Base-by-base conservation (phyloP, 2,329 filamentous ascomycete genomes). In the Claviceps monticola region DNA sequence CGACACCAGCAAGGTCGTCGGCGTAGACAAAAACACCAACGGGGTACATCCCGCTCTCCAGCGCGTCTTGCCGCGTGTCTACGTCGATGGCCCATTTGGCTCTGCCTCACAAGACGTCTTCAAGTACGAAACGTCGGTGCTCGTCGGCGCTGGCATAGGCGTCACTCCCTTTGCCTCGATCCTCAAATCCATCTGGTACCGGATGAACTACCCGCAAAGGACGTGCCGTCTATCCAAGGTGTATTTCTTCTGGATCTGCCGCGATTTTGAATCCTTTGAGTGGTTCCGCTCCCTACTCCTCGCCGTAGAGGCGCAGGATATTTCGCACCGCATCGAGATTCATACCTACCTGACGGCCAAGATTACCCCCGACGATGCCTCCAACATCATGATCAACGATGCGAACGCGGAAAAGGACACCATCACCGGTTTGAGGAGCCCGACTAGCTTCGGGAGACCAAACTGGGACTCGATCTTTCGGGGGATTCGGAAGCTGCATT, bases 391-490 rank as follows among this genome's bases (percentile, higher is more conserved):
- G 86, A 89, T 91, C 74, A 90, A 91, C 71, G 86, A 90, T 60
- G 86, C 83, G 64, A 87, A 89, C 62, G 84, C 84, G 58, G 85
- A 91, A 64, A 85, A 84, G 67, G 86, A 93, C 65, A 82, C 86
- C 60, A 90, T 93, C 64, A 93, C 87, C 0, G 87, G 88, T 51
- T 76, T 93, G 34, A 78, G 86, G 48, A 84, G 86, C 51, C 86
- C 86, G 19, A 93, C 87, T 44, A 93, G 89, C 71, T 89, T 93
- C 64, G 88, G 88, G 51, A 75, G 86, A 23, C 88, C 88, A 16
- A 91, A 93, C 69, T 93, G 88, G 88, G 86, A 93, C 64, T 88
- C 88, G 79, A 86, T 94, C 61, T 93, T 93, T 72, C 79, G 86
- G 56, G 83, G 83, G 51, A 86, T 94, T 64, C 75, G 86, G 61